These are phyloP conservation scores for Colletotrichum salicis DNA, from an alignment of 2,329 filamentous ascomycete species.

Conservation along the genomic window DNA sequence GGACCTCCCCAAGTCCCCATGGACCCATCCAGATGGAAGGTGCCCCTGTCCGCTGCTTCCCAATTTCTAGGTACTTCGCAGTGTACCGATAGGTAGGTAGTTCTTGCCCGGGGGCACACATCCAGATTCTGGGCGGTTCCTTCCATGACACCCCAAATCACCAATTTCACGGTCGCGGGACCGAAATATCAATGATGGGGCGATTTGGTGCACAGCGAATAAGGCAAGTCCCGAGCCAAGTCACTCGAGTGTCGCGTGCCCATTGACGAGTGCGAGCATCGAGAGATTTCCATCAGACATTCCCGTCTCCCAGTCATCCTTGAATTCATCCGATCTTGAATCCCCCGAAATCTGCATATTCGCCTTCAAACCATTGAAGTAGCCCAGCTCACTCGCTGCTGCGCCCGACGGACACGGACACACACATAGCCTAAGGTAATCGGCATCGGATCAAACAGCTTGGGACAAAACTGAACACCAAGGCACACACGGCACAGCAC, in stretches of 20 bases:
- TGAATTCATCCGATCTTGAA: not conserved
- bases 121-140: not conserved
- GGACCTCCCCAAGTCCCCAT: not conserved
- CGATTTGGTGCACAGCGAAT: slow-evolving; percentile 11
- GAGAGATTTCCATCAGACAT: not conserved
- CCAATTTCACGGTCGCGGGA: not conserved
- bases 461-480: not conserved
- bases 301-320: too few species aligned
- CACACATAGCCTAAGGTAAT: not conserved
- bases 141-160: not conserved
- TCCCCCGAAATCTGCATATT: slow-evolving; percentile 3
- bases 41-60: not conserved
- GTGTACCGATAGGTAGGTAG: too few species aligned
- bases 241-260: slow-evolving; percentile 18
- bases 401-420: not conserved
- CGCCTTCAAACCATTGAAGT: not conserved
- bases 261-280: not conserved
- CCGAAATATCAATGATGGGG: slow-evolving; percentile 20
- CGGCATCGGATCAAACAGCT: not conserved
- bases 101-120: not conserved
- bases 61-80: too few species aligned
- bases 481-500: not conserved
- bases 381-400: not conserved
- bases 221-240: not conserved
- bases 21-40: not conserved